These are phyloP conservation scores for Coleophoma crateriformis DNA, from an alignment of 2,329 filamentous ascomycete genomes.

Conservation along the genomic window DNA sequence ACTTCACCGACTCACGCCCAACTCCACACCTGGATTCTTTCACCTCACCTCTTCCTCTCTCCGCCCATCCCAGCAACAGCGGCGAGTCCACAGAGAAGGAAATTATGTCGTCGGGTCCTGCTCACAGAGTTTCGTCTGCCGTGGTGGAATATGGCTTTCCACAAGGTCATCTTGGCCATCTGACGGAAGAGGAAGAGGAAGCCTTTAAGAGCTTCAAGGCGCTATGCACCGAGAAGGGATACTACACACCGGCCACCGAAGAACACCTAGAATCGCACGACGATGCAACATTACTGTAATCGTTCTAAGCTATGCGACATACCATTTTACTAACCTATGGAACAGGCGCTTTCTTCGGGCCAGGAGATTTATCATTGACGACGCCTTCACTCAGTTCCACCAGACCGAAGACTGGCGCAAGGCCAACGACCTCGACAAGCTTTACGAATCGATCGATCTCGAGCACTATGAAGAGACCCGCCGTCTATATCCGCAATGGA, in stretches of 20 bases:
- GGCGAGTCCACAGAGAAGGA: neutral
- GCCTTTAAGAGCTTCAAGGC: constrained; percentile 69
- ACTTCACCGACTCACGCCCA: too few species aligned
- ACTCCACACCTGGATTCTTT: too few species aligned
- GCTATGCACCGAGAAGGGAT: constrained; percentile 57
- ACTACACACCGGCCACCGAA: constrained; percentile 45
- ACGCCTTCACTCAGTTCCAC: constrained; percentile 78
- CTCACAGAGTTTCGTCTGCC: constrained; percentile 25
- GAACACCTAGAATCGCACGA: constrained; percentile 53
- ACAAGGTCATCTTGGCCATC: constrained; percentile 73
- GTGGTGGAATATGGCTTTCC: constrained; percentile 52
- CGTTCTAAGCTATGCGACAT: neutral
- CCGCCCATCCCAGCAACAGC: neutral
- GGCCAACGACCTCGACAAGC: constrained; percentile 68
- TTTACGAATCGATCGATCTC: constrained; percentile 84
- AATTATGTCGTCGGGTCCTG: constrained; percentile 22
- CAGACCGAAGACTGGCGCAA: constrained; percentile 85
- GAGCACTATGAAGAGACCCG: constrained; percentile 78
- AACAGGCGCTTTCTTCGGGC: constrained; percentile 78
- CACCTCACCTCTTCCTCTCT: too few species aligned
- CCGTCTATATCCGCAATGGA: constrained; percentile 89
- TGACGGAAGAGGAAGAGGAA: constrained; percentile 62
- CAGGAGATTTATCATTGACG: constrained; percentile 70
- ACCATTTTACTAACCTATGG: too few species aligned
- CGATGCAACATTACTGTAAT: constrained; percentile 67